A percentile compares a stretch with the other conserved stretches of the same genome.
phyloP scores from a whole-genome alignment of 192 early-diverging fungal genomes.

The Umbelopsis vinacea region DNA sequence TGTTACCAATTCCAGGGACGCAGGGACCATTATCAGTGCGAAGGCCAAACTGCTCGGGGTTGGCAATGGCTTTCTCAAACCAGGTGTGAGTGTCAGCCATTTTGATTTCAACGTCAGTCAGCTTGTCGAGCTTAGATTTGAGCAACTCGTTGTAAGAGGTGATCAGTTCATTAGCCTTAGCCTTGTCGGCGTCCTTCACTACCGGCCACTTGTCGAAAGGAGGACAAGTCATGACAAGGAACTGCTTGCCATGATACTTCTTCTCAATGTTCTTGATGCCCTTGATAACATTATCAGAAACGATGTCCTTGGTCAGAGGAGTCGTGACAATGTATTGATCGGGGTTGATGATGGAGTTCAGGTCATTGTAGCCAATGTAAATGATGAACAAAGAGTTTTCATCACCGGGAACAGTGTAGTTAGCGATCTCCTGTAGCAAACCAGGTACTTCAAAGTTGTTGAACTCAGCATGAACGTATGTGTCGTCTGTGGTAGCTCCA shows the following conservation, averaged over 20 bases:
- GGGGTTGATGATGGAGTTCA: conserved; percentile 9
- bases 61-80: neutral
- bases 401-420: neutral
- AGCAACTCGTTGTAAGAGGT: conserved; percentile 6
- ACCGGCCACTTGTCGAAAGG: conserved; percentile 3
- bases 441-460: conserved; percentile 16
- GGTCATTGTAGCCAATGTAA: conserved; percentile 5
- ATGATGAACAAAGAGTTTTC: conserved; percentile 1
- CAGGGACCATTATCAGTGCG: conserved; percentile 10
- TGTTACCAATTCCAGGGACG: conserved; percentile 1
- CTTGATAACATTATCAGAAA: neutral
- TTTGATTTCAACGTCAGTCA: neutral
- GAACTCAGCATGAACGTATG: conserved; percentile 7
- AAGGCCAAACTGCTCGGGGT: neutral
- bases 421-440: neutral
- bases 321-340: neutral
- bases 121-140: neutral
- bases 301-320: neutral
- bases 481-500: conserved; percentile 13
- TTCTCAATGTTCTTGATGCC: neutral
- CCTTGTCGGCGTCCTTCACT: neutral
- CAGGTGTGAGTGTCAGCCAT: neutral
- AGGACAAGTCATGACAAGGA: conserved; percentile 2
- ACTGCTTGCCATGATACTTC: conserved; percentile 5
- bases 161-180: conserved; percentile 2